Percentiles rank a stretch among this genome's conserved stretches.
Conservation (phyloP, 371 early-diverging fungal genomes). For the Blakeslea trispora region DNA sequence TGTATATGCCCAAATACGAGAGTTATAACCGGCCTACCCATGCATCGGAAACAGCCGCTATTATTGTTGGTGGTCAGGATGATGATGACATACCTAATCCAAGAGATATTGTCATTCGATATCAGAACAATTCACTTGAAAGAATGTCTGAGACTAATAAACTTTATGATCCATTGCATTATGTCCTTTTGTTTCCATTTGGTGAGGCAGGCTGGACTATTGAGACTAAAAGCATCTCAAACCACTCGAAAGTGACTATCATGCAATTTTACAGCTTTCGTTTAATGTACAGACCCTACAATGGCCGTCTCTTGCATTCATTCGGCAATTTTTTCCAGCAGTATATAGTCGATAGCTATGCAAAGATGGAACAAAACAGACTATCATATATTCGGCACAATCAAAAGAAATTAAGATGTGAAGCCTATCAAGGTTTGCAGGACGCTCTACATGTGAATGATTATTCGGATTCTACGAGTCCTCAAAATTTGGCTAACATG, state of each 20-base stretch:
- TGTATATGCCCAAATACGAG: too few relatives aligned
- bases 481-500: too few relatives aligned
- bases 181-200: too few relatives aligned
- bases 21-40: neutral
- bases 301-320: neutral
- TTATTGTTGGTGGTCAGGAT: slow-evolving; percentile 2
- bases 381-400: neutral
- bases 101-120: too few relatives aligned
- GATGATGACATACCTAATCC: too few relatives aligned
- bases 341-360: slow-evolving; percentile 9
- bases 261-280: neutral
- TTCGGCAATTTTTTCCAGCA: slow-evolving; percentile 4
- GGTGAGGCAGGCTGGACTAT: too few relatives aligned
- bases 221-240: neutral
- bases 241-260: neutral
- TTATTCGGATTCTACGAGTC: neutral
- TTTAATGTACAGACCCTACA: neutral
- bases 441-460: neutral
- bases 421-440: too few relatives aligned
- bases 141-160: too few relatives aligned
- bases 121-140: too few relatives aligned
- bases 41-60: neutral
- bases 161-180: too few relatives aligned
- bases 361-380: neutral
- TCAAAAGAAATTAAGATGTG: neutral